Evolutionary conservation across 2,329 filamentous ascomycete genomes (phyloP).

Genomic region (Diaporthe ilicicola): DNA sequence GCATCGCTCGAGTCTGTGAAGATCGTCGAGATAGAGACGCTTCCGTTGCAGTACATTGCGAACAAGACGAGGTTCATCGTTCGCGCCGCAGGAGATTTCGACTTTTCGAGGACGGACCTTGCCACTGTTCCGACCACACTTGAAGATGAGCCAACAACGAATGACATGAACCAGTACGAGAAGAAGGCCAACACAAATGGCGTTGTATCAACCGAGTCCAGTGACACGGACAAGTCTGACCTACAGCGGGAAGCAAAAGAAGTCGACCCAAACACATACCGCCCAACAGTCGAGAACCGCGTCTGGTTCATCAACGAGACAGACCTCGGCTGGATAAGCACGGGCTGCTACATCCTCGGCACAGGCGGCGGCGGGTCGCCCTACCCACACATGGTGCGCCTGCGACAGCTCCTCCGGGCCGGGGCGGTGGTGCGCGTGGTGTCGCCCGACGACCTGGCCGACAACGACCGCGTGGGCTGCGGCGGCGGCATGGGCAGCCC

Average conservation of each 20-base stretch:
- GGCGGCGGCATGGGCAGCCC: slow-evolving; percentile 68
- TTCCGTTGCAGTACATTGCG: slow-evolving; percentile 64
- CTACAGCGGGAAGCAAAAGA: slow-evolving; percentile 23
- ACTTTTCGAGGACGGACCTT: slow-evolving; percentile 48
- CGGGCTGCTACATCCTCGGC: slow-evolving; percentile 68
- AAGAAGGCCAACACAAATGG: slow-evolving; percentile 32
- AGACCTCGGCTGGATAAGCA: slow-evolving; percentile 64
- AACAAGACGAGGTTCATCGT: slow-evolving; percentile 66
- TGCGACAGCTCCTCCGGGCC: slow-evolving; percentile 58
- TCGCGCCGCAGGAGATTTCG: slow-evolving; percentile 66
- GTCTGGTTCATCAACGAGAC: slow-evolving; percentile 66
- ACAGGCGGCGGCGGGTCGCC: slow-evolving; percentile 68
- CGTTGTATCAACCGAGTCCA: slow-evolving; percentile 26
- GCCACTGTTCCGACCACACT: slow-evolving; percentile 13
- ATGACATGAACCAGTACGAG: slow-evolving; percentile 40
- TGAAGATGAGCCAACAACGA: background rate
- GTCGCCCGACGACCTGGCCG: slow-evolving; percentile 56
- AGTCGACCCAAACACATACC: slow-evolving; percentile 52
- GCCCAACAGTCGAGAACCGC: slow-evolving; percentile 58
- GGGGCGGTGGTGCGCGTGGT: slow-evolving; percentile 62
- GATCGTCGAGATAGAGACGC: slow-evolving; percentile 60
- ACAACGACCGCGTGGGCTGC: slow-evolving; percentile 61
- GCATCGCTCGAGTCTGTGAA: slow-evolving; percentile 53
- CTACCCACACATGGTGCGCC: slow-evolving; percentile 59
- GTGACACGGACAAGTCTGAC: slow-evolving; percentile 20